Evolutionary conservation across 495 filamentous ascomycete genomes (phyloP), one percentile per base, ranked within the genome.

Genomic region (Penicillium verhagenii): DNA sequence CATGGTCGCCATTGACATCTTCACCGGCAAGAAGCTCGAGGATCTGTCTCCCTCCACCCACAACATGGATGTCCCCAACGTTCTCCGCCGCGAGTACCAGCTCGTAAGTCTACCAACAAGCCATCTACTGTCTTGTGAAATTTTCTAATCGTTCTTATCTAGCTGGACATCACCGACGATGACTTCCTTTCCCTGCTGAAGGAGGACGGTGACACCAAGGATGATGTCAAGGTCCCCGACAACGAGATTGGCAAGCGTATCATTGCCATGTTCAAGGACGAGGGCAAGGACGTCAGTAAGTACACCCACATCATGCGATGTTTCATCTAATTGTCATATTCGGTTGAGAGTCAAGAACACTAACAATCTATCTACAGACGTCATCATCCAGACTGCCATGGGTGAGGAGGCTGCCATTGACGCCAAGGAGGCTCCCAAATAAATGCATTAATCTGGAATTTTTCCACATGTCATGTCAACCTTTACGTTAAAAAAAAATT

Each of bases 31-130:
- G 90, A 99, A 99, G 85, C 81, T 94, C 55, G 94, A 99, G 83
- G 94, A 99, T 77, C 88, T 99, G 54, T 97, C 89, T 79, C 94
- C 94, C 57, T 97, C 94, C 73, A 99, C 94, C 85, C 94, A 99
- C 86, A 97, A 97, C 84, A 99, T 99, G 94, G 91, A 99, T 70
- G 94, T 99, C 61, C 94, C 94, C 73, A 84, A 90, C 74, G 93
- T 97, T 76, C 74, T 67, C 69, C 91, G 90, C 71, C 83, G 82
- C 73, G 92, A 96, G 76, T 97, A 92, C 81, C 87, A 90, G 78
- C 88, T 98, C 52, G 92, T 96, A 73, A 82, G 91, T 84, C 23
- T 33, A 26, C 24, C 18, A n/a, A 14, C 33, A 35, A 35, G 11
- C 4, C 11, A 6, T 3, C 13, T 9, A 13, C 4, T 16, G 1